A percentile compares a stretch with the other conserved stretches of the same genome.
These are phyloP conservation scores for Zoysia pacifica DNA, from an alignment of 176 grass and related monocot species.

Conservation along the genomic window DNA sequence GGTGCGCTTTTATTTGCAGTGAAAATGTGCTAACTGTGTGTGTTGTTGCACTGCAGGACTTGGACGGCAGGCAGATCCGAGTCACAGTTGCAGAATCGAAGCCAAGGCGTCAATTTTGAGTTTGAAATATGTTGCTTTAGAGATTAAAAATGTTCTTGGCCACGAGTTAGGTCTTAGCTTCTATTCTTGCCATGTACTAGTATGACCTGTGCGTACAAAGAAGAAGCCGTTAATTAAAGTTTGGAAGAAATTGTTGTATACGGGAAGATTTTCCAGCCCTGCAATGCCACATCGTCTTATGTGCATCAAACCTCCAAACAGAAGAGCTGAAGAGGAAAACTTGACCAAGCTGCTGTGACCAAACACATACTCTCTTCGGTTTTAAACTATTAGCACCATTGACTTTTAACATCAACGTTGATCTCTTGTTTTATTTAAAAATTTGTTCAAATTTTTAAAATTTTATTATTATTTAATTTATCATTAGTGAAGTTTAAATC, in stretches of 20 bases:
- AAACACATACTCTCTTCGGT: no score
- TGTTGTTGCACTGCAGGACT: constrained; percentile 52
- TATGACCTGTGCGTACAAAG: constrained; percentile 1
- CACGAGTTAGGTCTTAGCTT: constrained; percentile 38
- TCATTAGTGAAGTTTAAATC: no score
- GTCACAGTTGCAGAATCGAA: constrained; percentile 84
- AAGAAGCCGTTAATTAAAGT: constrained; percentile 1
- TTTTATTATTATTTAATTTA: no score
- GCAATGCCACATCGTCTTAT: constrained; percentile 18
- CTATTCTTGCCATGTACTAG: constrained; percentile 12
- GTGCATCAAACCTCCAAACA: not conserved
- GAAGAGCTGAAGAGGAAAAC: constrained; percentile 21
- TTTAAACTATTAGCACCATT: no score
- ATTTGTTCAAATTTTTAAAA: no score
- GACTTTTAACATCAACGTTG: no score
- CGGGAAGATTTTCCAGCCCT: constrained; percentile 21
- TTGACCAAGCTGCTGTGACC: not conserved
- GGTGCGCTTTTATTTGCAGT: not conserved
- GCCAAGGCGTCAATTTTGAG: constrained; percentile 69
- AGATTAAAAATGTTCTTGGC: constrained; percentile 12
- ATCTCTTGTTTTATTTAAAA: no score
- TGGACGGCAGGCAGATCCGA: constrained; percentile 83
- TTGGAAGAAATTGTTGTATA: constrained; percentile 31
- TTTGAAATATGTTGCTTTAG: constrained; percentile 18
- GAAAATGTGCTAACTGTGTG: not conserved